Evolutionary conservation across 305 asterid species (phyloP), one percentile per base, ranked within the genome.

Genomic region (Andrographis paniculata): DNA sequence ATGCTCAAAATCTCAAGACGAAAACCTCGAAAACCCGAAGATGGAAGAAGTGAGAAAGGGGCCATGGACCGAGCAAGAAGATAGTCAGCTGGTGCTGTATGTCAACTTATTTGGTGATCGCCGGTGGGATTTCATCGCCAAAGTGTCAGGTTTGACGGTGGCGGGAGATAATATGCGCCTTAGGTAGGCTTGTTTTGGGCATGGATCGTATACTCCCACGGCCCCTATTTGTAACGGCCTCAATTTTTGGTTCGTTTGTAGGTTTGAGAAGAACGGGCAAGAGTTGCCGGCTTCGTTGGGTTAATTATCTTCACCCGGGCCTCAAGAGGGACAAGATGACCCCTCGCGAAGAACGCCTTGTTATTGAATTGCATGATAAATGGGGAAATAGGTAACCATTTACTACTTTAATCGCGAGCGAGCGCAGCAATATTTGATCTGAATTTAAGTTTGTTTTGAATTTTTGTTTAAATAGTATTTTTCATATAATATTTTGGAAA

Each of bases 61-160:
- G 0, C 94, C 96, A 8, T 89, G 98, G 98, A 89, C 91, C 0
- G 98, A 89, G 48, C 73, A 89, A 44, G 98, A 89, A 65, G 98
- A 89, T 35, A 62, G 49, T 9, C 93, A 86, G 65, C 75, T 89
- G 46, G 77, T 64, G 12, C 71, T 82, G 23, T 76, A 77, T 66
- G 96, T 86, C 67, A 82, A 80, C 69, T 66, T 86, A 48, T 85
- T 82, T n/a, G 98, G 94, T 8, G 95, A 89, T 39, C 87, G 95
- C 1, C 77, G 95, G 27, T 89, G 97, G 97, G 97, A 89, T 68
- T 89, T 89, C 92, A 70, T 89, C 53, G 96, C 98, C 0, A 83
- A 85, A 79, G 98, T 89, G 30, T 85, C 98, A 89, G 98, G 98
- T 89, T 89, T 89, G 98, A 73, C 76, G 88, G 95, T 85, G 94